Percentiles rank a stretch among this genome's conserved stretches.
Conservation (phyloP, 2,329 filamentous ascomycete species). For the Aspergillus candidus region DNA sequence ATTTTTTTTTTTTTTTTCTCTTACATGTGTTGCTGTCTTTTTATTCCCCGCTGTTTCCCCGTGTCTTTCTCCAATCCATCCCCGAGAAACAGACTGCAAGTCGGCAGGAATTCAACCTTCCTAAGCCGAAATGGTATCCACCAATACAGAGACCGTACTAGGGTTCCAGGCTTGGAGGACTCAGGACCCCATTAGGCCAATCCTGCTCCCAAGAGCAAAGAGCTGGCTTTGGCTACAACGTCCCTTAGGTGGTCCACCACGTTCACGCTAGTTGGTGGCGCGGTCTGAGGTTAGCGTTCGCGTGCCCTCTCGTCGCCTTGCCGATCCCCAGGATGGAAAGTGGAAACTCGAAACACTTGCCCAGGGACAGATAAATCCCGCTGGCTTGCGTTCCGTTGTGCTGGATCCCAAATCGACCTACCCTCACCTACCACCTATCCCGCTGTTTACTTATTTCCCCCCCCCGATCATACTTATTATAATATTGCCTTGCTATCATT, state of each 20-base stretch:
- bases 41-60: too few species aligned
- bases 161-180: too few species aligned
- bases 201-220: neutral
- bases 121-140: neutral
- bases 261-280: slow-evolving; percentile 22
- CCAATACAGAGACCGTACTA: too few species aligned
- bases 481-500: too few species aligned
- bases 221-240: too few species aligned
- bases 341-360: too few species aligned
- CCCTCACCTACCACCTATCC: slow-evolving; percentile 1
- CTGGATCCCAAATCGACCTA: slow-evolving; percentile 2
- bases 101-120: too few species aligned
- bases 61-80: too few species aligned
- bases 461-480: slow-evolving; percentile 17
- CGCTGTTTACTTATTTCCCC: slow-evolving; percentile 10
- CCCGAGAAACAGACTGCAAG: too few species aligned
- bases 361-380: slow-evolving; percentile 3
- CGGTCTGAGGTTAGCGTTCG: slow-evolving; percentile 23
- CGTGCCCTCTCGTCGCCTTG: slow-evolving; percentile 17
- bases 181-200: slow-evolving; percentile 1
- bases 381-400: neutral
- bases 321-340: slow-evolving; percentile 11
- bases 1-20: too few species aligned
- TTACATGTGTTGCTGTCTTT: too few species aligned
- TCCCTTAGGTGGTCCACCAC: slow-evolving; percentile 19